Base-by-base conservation (phyloP, 805 yeast genomes). In the Ogataea glucozyma region DNA sequence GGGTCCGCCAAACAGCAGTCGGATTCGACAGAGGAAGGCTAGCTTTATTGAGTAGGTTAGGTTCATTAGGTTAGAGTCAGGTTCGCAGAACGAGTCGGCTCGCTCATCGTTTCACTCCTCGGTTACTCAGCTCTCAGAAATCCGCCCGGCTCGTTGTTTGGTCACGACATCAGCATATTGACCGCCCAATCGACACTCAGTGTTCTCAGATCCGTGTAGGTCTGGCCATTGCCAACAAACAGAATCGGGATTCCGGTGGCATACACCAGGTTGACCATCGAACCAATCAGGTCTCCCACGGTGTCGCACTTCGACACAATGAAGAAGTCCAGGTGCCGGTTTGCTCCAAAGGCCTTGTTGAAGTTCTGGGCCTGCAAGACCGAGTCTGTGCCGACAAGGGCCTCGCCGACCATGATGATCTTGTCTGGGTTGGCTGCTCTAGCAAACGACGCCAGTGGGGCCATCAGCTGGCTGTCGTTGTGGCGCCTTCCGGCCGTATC, bases 401-500 rank as follows among this genome's bases (percentile, higher is more conserved):
- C 99, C 65, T 91, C 99, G 31, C 97, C 98, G 14, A 91, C 99
- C 98, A 93, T 93, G 59, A 91, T 90, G 56, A 91, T 91, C 63
- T 88, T 91, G 66, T 91, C 93, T 0, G 98, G 99, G 38, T 88
- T 76, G 2, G 98, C 98, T 38, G 95, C 90, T 56, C 86, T 88
- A 13, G 97, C 98, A 64, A 91, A 91, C 43, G 91, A 88, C 53
- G 89, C 95, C 51, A 91, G 69, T 6, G 97, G 96, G 0, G 97
- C 91, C 99, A 91, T 91, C 49, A 91, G 73, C 44, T 91, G 82
- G 13, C 93, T 85, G 62, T 93, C 97, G 53, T 91, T 88, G 60
- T 93, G 99, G 43, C 98, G 81, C 69, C 99, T 79, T 32, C 99
- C 99, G 0, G 99, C 99, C 4, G 99, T 91, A 65, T 91, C 99